Conservation (phyloP, 495 filamentous ascomycete genomes). For the Xylaria telfairii region DNA sequence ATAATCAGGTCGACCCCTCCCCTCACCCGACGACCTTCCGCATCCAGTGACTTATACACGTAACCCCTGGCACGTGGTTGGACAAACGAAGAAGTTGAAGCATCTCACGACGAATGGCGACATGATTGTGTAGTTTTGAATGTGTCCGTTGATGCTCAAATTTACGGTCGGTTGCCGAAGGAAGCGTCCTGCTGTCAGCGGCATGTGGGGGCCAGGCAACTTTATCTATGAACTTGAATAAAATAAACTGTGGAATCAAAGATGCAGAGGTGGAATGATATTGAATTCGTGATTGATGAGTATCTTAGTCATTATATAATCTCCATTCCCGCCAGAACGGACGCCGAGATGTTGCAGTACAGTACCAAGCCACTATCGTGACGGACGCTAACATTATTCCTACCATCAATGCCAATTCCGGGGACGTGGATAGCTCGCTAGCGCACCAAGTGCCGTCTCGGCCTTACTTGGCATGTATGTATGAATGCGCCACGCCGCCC, state of each 20-base stretch:
- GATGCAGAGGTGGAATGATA: not conserved
- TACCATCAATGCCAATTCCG: not conserved
- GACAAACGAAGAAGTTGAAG: constrained; percentile 3
- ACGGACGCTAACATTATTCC: constrained; percentile 1
- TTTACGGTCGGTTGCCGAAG: not conserved
- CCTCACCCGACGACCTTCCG: not conserved
- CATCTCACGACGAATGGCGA: constrained; percentile 18
- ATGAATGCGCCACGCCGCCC: not conserved
- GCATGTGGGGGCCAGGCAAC: not conserved
- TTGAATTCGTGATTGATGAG: not conserved
- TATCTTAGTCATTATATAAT: not conserved
- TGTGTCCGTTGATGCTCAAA: not conserved
- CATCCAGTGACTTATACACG: constrained; percentile 12
- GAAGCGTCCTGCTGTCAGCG: not conserved
- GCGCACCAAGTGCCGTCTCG: constrained; percentile 12
- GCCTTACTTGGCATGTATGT: not conserved
- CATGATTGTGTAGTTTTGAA: constrained; percentile 8
- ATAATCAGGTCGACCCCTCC: constrained; percentile 17
- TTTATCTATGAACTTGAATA: not conserved
- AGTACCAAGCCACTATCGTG: constrained; percentile 12
- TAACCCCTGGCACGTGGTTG: constrained; percentile 12
- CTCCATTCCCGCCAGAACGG: not conserved
- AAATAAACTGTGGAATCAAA: not conserved
- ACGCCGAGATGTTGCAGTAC: constrained; percentile 19
- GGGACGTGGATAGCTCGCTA: constrained; percentile 9